Evolutionary conservation across 257 asterid species (phyloP).

Genomic region (Solanum sparsipilum): DNA sequence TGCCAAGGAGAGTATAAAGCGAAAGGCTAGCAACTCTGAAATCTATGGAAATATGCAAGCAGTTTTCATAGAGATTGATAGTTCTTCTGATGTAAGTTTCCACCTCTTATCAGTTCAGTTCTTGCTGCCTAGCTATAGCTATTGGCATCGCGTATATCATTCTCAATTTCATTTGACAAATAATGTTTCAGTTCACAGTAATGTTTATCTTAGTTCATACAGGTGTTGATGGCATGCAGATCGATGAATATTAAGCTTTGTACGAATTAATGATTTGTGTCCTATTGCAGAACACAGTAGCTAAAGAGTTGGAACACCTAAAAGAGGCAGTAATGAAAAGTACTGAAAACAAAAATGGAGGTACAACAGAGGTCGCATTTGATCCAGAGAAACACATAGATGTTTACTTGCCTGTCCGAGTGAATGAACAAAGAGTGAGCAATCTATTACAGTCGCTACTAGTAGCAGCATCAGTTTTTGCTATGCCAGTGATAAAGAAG

Average conservation of each 20-base stretch:
- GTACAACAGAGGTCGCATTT: conserved; percentile 6
- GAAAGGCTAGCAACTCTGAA: conserved; percentile 31
- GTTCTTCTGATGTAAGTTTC: conserved; percentile 24
- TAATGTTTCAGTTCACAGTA: not conserved
- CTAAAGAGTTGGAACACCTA: conserved; percentile 31
- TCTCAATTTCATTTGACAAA: not conserved
- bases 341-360: not conserved
- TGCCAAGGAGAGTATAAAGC: conserved; percentile 40
- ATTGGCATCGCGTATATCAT: not conserved
- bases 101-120: not conserved
- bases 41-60: conserved; percentile 54
- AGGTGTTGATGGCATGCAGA: not conserved
- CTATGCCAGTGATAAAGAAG: conserved; percentile 37
- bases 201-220: not conserved
- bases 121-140: not conserved
- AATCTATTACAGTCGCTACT: conserved; percentile 43
- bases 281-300: conserved; percentile 21
- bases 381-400: conserved; percentile 40
- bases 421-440: conserved; percentile 58
- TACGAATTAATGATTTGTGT: not conserved
- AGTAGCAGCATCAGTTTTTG: conserved; percentile 35
- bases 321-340: conserved; percentile 39
- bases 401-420: conserved; percentile 42
- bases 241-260: not conserved
- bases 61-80: conserved; percentile 38